Conservation (phyloP, 495 filamentous ascomycete genomes). For the Antarctomyces pellizariae region DNA sequence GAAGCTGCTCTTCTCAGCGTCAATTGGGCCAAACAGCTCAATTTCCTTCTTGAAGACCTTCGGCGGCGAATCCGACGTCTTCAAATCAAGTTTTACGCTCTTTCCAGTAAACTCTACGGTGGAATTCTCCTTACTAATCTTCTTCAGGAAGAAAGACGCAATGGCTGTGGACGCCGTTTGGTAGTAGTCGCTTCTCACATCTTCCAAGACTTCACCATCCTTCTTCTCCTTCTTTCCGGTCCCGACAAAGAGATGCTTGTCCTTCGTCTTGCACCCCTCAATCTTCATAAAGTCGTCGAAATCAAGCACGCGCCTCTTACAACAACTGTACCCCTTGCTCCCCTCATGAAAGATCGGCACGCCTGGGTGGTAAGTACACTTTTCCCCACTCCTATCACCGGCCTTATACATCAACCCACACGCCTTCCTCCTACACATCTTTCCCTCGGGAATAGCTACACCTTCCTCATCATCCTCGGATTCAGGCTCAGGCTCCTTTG, state of each 20-base stretch:
- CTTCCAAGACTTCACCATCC: conserved; percentile 35
- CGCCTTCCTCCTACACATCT: conserved; percentile 51
- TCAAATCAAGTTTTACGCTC: conserved; percentile 48
- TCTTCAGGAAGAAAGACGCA: conserved; percentile 86
- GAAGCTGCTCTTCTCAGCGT: conserved; percentile 47
- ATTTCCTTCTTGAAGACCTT: conserved; percentile 63
- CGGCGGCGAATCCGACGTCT: conserved; percentile 45
- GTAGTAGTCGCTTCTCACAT: conserved; percentile 83
- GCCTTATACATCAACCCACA: conserved; percentile 44
- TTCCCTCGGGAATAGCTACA: conserved; percentile 42
- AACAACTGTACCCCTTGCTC: conserved; percentile 91
- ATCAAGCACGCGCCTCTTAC: conserved; percentile 82
- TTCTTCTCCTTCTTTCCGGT: conserved; percentile 41
- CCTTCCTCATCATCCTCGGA: conserved; percentile 70
- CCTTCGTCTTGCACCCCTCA: conserved; percentile 64
- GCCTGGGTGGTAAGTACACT: conserved; percentile 70
- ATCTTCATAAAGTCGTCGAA: conserved; percentile 98
- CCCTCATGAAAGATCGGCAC: conserved; percentile 88
- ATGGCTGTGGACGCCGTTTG: conserved; percentile 72
- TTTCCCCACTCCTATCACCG: conserved; percentile 38
- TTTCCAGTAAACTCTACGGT: conserved; percentile 39
- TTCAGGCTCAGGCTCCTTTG: conserved; percentile 45
- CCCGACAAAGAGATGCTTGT: conserved; percentile 67
- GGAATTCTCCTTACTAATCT: conserved; percentile 65
- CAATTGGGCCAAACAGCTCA: conserved; percentile 52